A percentile compares a stretch with the other conserved stretches of the same genome.
phyloP scores from a whole-genome alignment of 2,329 filamentous ascomycete genomes.

The Thelonectria blattea region DNA sequence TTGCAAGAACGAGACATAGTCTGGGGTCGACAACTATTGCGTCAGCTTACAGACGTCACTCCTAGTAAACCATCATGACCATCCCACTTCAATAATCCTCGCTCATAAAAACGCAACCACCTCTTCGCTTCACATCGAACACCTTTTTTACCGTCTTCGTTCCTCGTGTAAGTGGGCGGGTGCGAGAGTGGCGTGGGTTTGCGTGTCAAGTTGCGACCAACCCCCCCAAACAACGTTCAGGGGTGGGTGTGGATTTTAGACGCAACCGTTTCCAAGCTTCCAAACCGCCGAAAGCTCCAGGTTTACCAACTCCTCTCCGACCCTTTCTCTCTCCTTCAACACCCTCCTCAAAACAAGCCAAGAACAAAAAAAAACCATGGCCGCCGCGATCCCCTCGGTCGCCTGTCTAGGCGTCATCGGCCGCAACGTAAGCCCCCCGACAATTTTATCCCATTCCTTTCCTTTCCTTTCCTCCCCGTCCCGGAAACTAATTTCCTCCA shows the following conservation, averaged over 20 bases:
- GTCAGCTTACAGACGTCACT: no score
- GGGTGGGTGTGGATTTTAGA: slow-evolving; percentile 14
- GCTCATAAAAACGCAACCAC: no score
- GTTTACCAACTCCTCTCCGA: neutral
- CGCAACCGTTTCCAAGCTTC: slow-evolving; percentile 19
- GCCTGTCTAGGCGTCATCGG: slow-evolving; percentile 94
- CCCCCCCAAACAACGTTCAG: neutral
- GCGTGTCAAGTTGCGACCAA: neutral
- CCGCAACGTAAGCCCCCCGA: slow-evolving; percentile 71
- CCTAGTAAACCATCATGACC: no score
- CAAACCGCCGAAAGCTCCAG: neutral
- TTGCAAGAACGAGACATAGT: neutral
- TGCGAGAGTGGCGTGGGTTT: slow-evolving; percentile 4
- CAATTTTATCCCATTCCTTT: no score
- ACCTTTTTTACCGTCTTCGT: neutral
- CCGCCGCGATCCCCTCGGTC: slow-evolving; percentile 75
- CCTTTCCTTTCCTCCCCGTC: neutral
- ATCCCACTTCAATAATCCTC: no score
- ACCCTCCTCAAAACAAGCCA: neutral
- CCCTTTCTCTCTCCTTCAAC: neutral
- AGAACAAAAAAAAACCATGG: slow-evolving; percentile 50
- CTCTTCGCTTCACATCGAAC: neutral
- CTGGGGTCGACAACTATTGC: no score
- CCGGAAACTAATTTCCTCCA: slow-evolving; percentile 47
- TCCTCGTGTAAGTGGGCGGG: neutral